Percentiles rank a stretch among this genome's conserved stretches.
Conservation (phyloP, 305 asterid genomes). For the Lippia alba region DNA sequence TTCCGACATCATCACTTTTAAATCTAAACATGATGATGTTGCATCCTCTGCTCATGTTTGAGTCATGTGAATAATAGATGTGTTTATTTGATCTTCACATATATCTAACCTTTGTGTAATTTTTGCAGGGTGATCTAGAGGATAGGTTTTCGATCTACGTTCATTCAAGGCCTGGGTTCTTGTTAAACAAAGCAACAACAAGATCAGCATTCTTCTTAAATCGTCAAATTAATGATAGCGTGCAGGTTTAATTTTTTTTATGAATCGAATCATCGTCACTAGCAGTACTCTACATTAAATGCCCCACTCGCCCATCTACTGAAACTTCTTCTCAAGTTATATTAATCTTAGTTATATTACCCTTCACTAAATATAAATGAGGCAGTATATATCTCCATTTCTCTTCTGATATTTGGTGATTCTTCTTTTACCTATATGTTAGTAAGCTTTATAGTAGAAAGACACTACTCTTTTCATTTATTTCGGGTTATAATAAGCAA, state of each 20-base stretch:
- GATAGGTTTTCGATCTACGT: slow-evolving; percentile 79
- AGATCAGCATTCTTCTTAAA: slow-evolving; percentile 74
- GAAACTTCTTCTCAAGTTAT: slow-evolving; percentile 3
- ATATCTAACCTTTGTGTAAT: slow-evolving; percentile 28
- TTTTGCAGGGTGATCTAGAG: slow-evolving; percentile 76
- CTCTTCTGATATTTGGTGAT: background rate
- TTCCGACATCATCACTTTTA: slow-evolving; percentile 1
- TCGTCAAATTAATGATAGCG: slow-evolving; percentile 85
- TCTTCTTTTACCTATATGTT: slow-evolving; percentile 17
- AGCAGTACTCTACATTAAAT: background rate
- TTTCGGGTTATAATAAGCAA: slow-evolving; percentile 44
- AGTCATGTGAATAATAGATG: background rate
- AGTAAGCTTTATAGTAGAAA: slow-evolving; percentile 25
- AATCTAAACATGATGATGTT: slow-evolving; percentile 7
- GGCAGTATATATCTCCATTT: background rate
- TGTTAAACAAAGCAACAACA: slow-evolving; percentile 72
- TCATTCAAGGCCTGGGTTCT: slow-evolving; percentile 95
- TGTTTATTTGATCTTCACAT: slow-evolving; percentile 1
- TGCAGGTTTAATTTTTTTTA: slow-evolving; percentile 70
- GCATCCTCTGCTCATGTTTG: slow-evolving; percentile 7
- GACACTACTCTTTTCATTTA: background rate
- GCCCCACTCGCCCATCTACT: slow-evolving; percentile 6
- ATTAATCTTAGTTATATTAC: slow-evolving; percentile 7
- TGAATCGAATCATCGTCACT: slow-evolving; percentile 20
- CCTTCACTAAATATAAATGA: slow-evolving; percentile 1